Evolutionary conservation across 2,329 filamentous ascomycete species (phyloP), one percentile per base, ranked within the genome.

Genomic region (Apiospora aurea): DNA sequence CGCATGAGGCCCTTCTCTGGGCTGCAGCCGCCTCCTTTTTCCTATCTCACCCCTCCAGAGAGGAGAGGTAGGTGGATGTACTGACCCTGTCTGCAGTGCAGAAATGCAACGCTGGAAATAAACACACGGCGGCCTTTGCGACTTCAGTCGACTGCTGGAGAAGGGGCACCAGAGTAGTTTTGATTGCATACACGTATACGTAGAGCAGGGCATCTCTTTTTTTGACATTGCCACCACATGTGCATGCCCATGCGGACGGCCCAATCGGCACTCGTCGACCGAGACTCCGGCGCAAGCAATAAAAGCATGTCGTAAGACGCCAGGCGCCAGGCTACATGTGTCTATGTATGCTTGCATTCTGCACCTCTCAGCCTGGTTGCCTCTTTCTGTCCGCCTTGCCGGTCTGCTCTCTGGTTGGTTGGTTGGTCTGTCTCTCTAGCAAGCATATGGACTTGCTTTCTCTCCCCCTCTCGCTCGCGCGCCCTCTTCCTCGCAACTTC

Each of bases 371-470:
- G 43, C 66, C 44, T 68, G 66, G 66, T 34, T 68, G 66, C 66
- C 66, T 68, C 66, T 47, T 68, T 68, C 26, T 68, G 66, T 68
- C 66, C 66, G 66, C 66, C 66, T 68, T 13, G 66, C 66, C n/a
- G 41, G 66, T 4, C n/a, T 13, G 14, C 21, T 10, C 43, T 26
- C 14, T 68, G 66, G 66, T 68, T 68, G 66, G 43, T 44, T 18
- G 6, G 24, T 21, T 68, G 66, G 66, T 68, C 47, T 41, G 43
- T 44, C 34, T 14, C 13, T 21, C 34, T 38, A n/a, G 26, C 11
- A 13, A 34, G 53, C 34, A 34, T 18, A 47, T 47, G 47, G 18
- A 38, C 34, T 38, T 38, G 34, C 34, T 38, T 46, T 13, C 43
- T 14, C 44, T 46, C 44, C 14, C 44, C 24, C n/a, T 11, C n/a